These are phyloP conservation scores for Aureobasidium uvarum DNA, from an alignment of 2,329 filamentous ascomycete species.

Conservation along the genomic window DNA sequence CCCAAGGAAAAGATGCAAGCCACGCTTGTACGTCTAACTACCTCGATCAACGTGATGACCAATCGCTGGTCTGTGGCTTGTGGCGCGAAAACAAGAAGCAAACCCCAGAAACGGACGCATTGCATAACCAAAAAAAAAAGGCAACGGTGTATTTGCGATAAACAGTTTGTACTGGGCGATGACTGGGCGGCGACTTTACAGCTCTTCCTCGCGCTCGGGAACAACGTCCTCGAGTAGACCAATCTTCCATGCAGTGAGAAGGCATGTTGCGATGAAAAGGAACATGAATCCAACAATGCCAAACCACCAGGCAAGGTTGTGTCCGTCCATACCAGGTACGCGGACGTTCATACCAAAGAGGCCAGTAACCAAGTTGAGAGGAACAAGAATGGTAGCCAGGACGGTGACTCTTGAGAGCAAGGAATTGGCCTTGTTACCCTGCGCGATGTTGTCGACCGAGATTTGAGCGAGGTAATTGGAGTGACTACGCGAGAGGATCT, in stretches of 20 bases:
- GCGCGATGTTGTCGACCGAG: slow-evolving; percentile 83
- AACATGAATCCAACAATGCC: slow-evolving; percentile 59
- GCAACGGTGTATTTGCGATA: neutral
- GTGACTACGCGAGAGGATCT: slow-evolving; percentile 91
- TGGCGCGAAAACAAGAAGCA: neutral
- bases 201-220: slow-evolving; percentile 19
- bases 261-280: slow-evolving; percentile 42
- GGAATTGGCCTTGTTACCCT: slow-evolving; percentile 84
- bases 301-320: slow-evolving; percentile 57
- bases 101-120: neutral
- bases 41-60: neutral
- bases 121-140: neutral
- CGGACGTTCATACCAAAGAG: slow-evolving; percentile 84
- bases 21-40: neutral
- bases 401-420: slow-evolving; percentile 94
- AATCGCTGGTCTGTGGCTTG: neutral
- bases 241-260: slow-evolving; percentile 46
- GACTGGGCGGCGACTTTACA: neutral
- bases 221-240: slow-evolving; percentile 32
- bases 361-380: slow-evolving; percentile 86
- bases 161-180: neutral
- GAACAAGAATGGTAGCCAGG: slow-evolving; percentile 91
- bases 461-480: slow-evolving; percentile 96
- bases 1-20: neutral
- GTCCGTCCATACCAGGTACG: slow-evolving; percentile 60